Evolutionary conservation across 805 yeast species (phyloP).

Genomic region (Kregervanrija delftensis): DNA sequence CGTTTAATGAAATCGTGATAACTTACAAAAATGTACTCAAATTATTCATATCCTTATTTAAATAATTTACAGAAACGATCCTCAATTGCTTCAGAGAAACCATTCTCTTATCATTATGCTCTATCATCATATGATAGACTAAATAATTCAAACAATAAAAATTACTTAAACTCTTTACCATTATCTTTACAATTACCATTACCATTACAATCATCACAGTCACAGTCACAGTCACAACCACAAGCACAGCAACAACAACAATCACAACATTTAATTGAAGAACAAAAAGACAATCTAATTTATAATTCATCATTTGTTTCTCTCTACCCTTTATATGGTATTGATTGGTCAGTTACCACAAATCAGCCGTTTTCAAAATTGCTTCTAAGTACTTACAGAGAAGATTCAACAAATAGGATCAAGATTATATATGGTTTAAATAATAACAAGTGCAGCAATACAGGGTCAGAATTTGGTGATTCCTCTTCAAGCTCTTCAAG

Average conservation of each 20-base stretch:
- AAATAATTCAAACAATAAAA: background rate
- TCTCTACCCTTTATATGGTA: conserved; percentile 42
- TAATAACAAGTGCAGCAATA: conserved; percentile 5
- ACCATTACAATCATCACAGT: background rate
- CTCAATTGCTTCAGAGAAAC: conserved; percentile 11
- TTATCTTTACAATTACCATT: background rate
- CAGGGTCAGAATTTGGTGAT: no score
- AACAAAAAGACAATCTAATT: background rate
- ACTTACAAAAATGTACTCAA: background rate
- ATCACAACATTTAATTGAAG: background rate
- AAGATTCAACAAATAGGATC: conserved; percentile 64
- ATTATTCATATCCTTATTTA: conserved; percentile 3
- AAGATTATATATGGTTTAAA: conserved; percentile 39
- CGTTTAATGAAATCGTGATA: no score
- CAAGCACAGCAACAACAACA: background rate
- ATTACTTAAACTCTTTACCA: background rate
- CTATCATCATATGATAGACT: background rate
- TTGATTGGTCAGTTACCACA: conserved; percentile 43
- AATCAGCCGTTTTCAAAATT: conserved; percentile 37
- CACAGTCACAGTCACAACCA: background rate
- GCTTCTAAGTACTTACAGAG: conserved; percentile 74
- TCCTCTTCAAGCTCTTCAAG: background rate
- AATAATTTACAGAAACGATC: conserved; percentile 6
- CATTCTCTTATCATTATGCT: conserved; percentile 7
- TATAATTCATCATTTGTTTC: conserved; percentile 37